Conservation (phyloP, 2,329 filamentous ascomycete genomes). For the Dendryphion nanum region DNA sequence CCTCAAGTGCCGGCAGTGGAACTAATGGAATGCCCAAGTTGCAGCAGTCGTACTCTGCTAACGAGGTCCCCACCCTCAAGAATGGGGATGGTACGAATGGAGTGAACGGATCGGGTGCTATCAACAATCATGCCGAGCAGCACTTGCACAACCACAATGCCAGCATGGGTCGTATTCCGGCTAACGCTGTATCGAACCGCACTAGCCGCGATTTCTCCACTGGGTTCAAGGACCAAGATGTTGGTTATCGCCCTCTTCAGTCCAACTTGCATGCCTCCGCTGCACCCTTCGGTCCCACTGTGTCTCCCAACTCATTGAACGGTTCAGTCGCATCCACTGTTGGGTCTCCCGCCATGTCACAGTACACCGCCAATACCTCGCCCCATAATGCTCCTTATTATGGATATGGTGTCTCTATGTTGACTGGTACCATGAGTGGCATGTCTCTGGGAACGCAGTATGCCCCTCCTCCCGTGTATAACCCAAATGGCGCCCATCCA, state of each 20-base stretch:
- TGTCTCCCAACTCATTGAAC: slow-evolving; percentile 36
- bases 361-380: slow-evolving; percentile 24
- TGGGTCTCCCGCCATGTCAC: slow-evolving; percentile 30
- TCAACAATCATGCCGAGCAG: slow-evolving; percentile 57
- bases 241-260: slow-evolving; percentile 57
- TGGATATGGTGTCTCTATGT: slow-evolving; percentile 59
- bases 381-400: slow-evolving; percentile 42
- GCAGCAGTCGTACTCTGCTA: slow-evolving; percentile 85
- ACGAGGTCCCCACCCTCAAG: slow-evolving; percentile 85
- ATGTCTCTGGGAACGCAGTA: slow-evolving; percentile 44
- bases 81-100: slow-evolving; percentile 55
- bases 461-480: slow-evolving; percentile 17
- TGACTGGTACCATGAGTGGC: slow-evolving; percentile 67
- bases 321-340: slow-evolving; percentile 20
- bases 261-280: slow-evolving; percentile 79
- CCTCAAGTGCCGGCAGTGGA: too few species aligned
- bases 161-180: slow-evolving; percentile 76
- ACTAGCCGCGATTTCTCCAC: slow-evolving; percentile 71
- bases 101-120: slow-evolving; percentile 21
- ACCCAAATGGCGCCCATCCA: slow-evolving; percentile 21
- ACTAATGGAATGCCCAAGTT: slow-evolving; percentile 71
- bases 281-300: slow-evolving; percentile 70
- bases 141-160: slow-evolving; percentile 72
- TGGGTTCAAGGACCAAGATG: slow-evolving; percentile 47
- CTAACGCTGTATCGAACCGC: slow-evolving; percentile 62